These are phyloP conservation scores for Hypomontagnella submonticulosa DNA, from an alignment of 495 filamentous ascomycete genomes.

Conservation along the genomic window DNA sequence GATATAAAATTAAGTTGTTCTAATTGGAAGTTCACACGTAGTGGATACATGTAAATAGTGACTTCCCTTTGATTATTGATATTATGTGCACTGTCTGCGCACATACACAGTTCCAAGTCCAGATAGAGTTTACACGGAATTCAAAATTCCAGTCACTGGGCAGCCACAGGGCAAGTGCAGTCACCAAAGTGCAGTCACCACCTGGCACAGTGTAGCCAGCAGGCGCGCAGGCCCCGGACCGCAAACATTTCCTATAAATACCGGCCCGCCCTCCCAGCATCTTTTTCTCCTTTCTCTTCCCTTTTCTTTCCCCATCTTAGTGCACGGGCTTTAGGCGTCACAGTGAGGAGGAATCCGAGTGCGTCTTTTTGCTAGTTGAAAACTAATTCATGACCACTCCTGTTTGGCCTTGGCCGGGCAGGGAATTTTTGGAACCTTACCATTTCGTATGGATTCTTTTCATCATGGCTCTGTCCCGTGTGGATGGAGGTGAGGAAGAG, in stretches of 20 bases:
- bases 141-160: background rate
- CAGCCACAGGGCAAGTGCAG: too few relatives aligned
- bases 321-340: slow-evolving; percentile 64
- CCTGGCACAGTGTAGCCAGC: background rate
- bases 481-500: slow-evolving; percentile 32
- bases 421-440: slow-evolving; percentile 55
- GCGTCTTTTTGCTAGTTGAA: slow-evolving; percentile 68
- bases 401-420: slow-evolving; percentile 48
- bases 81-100: too few relatives aligned
- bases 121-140: too few relatives aligned
- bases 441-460: slow-evolving; percentile 12
- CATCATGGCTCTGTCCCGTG: slow-evolving; percentile 25
- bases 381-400: slow-evolving; percentile 61
- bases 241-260: slow-evolving; percentile 18
- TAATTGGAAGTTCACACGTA: too few relatives aligned
- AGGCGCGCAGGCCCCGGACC: background rate
- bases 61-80: too few relatives aligned
- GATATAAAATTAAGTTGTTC: too few relatives aligned
- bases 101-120: too few relatives aligned
- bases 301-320: slow-evolving; percentile 53
- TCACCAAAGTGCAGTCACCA: too few relatives aligned
- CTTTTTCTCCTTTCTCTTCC: slow-evolving; percentile 18
- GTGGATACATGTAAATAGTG: too few relatives aligned
- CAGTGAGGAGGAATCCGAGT: slow-evolving; percentile 66
- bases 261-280: background rate